phyloP scores from a whole-genome alignment of 768 basidiomycete genomes.

The Panellus pusillus region DNA sequence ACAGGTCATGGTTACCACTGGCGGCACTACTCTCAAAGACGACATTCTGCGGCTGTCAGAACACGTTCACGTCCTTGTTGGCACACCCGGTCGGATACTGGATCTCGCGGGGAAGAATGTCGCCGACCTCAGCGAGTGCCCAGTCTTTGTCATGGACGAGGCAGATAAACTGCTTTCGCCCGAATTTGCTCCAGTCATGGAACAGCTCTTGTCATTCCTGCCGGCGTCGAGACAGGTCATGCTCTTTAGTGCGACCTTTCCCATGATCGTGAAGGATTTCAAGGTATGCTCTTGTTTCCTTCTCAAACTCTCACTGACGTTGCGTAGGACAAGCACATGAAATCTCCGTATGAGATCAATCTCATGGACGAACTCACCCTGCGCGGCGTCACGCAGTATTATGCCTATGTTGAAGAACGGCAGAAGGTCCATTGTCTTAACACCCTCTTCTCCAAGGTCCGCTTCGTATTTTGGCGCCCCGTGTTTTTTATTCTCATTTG shows the following conservation, averaged over 20 bases:
- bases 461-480: constrained; percentile 13
- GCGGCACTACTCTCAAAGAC: constrained; percentile 96
- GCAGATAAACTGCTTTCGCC: constrained; percentile 97
- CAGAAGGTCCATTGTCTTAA: constrained; percentile 99
- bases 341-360: constrained; percentile 94
- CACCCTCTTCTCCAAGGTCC: constrained; percentile 96
- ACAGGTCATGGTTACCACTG: constrained; percentile 99
- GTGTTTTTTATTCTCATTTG: constrained; percentile 5
- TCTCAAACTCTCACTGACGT: constrained; percentile 6
- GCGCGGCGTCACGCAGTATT: constrained; percentile 98
- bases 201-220: constrained; percentile 86
- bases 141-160: constrained; percentile 99
- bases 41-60: constrained; percentile 93
- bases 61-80: constrained; percentile 92
- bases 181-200: constrained; percentile 98
- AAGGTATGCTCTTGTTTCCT: constrained; percentile 54
- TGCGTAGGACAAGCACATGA: constrained; percentile 91
- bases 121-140: constrained; percentile 91
- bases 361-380: constrained; percentile 99
- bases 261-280: constrained; percentile 98
- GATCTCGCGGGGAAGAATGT: constrained; percentile 92
- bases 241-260: constrained; percentile 99
- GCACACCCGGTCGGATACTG: constrained; percentile 94
- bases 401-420: constrained; percentile 97
- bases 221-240: constrained; percentile 91